These are phyloP conservation scores for Jatropha multifida DNA, from an alignment of 441 rosid species.

Conservation along the genomic window DNA sequence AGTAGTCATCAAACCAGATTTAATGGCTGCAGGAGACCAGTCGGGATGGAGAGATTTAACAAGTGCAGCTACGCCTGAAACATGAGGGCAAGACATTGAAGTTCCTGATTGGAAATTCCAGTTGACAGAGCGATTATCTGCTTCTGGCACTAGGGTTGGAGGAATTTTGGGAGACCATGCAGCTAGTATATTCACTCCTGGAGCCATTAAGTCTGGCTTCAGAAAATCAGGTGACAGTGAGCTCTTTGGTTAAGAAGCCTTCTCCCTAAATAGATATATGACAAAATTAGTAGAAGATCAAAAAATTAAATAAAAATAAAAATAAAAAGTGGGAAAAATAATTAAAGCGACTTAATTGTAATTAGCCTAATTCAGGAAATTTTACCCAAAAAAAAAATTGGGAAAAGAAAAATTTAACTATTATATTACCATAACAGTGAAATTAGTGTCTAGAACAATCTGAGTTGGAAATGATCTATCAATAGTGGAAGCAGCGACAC, in stretches of 20 bases:
- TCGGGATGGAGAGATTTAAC: slow-evolving; percentile 62
- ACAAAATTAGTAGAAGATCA: not conserved
- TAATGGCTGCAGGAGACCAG: slow-evolving; percentile 80
- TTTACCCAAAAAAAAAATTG: not conserved
- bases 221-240: slow-evolving; percentile 53
- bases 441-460: slow-evolving; percentile 32
- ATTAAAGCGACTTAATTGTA: too few relatives aligned
- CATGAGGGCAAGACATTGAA: slow-evolving; percentile 93
- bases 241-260: slow-evolving; percentile 49
- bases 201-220: slow-evolving; percentile 68
- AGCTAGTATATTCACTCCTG: slow-evolving; percentile 56
- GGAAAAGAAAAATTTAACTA: too few relatives aligned
- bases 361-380: too few relatives aligned
- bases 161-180: slow-evolving; percentile 58
- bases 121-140: slow-evolving; percentile 31
- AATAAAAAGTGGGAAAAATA: too few relatives aligned
- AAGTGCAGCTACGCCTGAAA: slow-evolving; percentile 77
- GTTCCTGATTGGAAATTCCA: slow-evolving; percentile 87
- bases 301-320: too few relatives aligned
- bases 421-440: slow-evolving; percentile 42
- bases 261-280: slow-evolving; percentile 45
- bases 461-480: slow-evolving; percentile 52
- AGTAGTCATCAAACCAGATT: slow-evolving; percentile 82
- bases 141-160: slow-evolving; percentile 26
- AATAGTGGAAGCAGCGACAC: slow-evolving; percentile 56